Conservation (phyloP, 1,139 yeast species). For the Geotrichum carabidarum region DNA sequence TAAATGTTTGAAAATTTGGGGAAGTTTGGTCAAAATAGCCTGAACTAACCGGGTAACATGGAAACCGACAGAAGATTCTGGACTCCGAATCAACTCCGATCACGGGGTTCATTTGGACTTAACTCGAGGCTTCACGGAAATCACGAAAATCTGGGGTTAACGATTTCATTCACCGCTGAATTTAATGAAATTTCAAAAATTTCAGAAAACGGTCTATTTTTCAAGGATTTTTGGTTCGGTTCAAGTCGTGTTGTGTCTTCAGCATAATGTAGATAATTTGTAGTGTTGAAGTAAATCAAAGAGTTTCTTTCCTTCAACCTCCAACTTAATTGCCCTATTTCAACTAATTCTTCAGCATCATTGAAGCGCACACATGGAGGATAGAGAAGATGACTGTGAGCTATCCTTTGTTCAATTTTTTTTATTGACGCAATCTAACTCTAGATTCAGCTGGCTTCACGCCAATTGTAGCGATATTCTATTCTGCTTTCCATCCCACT, state of each 20-base stretch:
- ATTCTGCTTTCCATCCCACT: conserved; percentile 89
- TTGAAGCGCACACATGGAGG: background rate
- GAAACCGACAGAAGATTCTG: conserved; percentile 3
- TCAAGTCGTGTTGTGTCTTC: too few relatives aligned
- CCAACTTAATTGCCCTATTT: too few relatives aligned
- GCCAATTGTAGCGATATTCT: conserved; percentile 81
- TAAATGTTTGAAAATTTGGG: background rate
- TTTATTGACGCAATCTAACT: background rate
- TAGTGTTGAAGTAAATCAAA: too few relatives aligned
- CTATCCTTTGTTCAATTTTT: background rate
- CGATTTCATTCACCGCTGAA: too few relatives aligned
- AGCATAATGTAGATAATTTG: too few relatives aligned
- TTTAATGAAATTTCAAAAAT: too few relatives aligned
- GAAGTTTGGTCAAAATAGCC: background rate
- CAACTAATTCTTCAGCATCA: background rate
- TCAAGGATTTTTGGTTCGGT: too few relatives aligned
- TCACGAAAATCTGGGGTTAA: too few relatives aligned
- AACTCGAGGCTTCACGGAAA: too few relatives aligned
- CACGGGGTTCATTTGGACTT: too few relatives aligned
- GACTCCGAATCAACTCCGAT: background rate
- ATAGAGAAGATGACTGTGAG: conserved; percentile 6
- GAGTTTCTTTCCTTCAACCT: too few relatives aligned
- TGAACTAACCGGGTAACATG: conserved; percentile 10
- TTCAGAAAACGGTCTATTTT: too few relatives aligned
- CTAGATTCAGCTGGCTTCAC: conserved; percentile 53